Conservation (phyloP, 2,329 filamentous ascomycete species). For the Neospermospora avenae region DNA sequence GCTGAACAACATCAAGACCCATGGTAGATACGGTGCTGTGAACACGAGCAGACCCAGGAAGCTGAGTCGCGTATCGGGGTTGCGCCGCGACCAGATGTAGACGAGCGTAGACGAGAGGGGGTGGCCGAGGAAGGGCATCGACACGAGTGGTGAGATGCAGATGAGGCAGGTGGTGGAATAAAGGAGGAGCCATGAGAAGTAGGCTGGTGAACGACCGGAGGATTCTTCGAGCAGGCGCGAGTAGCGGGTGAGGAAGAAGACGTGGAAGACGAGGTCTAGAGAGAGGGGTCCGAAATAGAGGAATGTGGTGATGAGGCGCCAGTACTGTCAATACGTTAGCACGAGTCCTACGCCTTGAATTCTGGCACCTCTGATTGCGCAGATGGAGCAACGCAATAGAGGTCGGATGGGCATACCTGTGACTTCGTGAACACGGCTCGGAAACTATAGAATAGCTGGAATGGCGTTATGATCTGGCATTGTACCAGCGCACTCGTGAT, state of each 20-base stretch:
- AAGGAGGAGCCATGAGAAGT: constrained; percentile 91
- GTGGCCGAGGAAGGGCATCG: constrained; percentile 91
- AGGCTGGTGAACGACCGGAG: constrained; percentile 83
- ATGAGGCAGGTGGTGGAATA: constrained; percentile 81
- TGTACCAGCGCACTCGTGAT: constrained; percentile 86
- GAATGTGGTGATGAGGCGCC: constrained; percentile 94
- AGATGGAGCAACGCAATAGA: neutral
- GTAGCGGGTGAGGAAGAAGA: constrained; percentile 97
- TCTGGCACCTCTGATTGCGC: neutral
- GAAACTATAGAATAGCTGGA: constrained; percentile 96
- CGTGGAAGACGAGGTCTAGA: constrained; percentile 92
- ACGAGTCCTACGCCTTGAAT: neutral
- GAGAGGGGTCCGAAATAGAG: constrained; percentile 95
- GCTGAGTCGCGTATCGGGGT: constrained; percentile 86
- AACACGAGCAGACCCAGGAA: constrained; percentile 88
- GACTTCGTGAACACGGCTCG: constrained; percentile 86
- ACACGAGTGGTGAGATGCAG: constrained; percentile 78
- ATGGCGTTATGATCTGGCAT: constrained; percentile 87
- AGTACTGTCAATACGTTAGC: constrained; percentile 62
- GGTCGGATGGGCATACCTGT: constrained; percentile 59
- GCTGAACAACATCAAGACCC: constrained; percentile 92
- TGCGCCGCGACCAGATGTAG: constrained; percentile 96
- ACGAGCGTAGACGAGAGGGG: constrained; percentile 89
- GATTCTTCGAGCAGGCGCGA: constrained; percentile 93
- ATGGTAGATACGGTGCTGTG: constrained; percentile 89